A percentile compares a stretch with the other conserved stretches of the same genome.
Conservation (phyloP, 2,329 filamentous ascomycete species). For the Penicillium carneum region DNA sequence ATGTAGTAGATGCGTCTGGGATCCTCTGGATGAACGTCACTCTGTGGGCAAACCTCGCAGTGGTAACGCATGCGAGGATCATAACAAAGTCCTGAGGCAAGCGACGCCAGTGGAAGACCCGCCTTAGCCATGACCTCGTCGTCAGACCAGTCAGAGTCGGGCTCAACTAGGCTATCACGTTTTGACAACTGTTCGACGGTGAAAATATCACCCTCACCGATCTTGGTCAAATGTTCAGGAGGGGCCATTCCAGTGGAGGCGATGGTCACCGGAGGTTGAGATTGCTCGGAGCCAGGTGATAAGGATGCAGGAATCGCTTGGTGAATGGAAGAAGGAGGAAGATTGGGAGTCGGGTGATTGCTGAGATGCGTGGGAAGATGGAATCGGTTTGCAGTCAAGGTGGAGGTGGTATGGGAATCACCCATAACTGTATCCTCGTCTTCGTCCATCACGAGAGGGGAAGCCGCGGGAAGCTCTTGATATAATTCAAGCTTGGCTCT, state of each 20-base stretch:
- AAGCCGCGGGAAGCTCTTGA: slow-evolving; percentile 9
- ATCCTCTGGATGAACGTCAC: slow-evolving; percentile 89
- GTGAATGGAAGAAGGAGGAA: slow-evolving; percentile 35
- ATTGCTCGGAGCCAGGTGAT: slow-evolving; percentile 24
- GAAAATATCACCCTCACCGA: slow-evolving; percentile 37
- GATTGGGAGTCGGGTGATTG: slow-evolving; percentile 29
- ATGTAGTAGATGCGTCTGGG: slow-evolving; percentile 91
- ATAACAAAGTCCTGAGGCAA: slow-evolving; percentile 82
- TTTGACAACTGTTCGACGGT: slow-evolving; percentile 30
- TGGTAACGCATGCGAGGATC: slow-evolving; percentile 96
- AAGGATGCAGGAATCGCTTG: slow-evolving; percentile 13
- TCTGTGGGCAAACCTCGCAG: slow-evolving; percentile 74
- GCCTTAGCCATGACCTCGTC: slow-evolving; percentile 46
- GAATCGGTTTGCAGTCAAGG: slow-evolving; percentile 25
- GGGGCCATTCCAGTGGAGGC: slow-evolving; percentile 24
- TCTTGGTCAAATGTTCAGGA: slow-evolving; percentile 35
- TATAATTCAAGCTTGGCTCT: slow-evolving; percentile 11
- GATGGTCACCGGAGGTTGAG: slow-evolving; percentile 17
- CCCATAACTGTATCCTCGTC: slow-evolving; percentile 54
- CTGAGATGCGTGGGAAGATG: slow-evolving; percentile 31
- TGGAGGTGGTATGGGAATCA: slow-evolving; percentile 36
- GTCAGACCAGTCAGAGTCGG: slow-evolving; percentile 54
- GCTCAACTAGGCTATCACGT: slow-evolving; percentile 47
- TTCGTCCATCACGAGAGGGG: slow-evolving; percentile 39
- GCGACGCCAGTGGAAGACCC: slow-evolving; percentile 56